phyloP scores from a whole-genome alignment of 2,329 filamentous ascomycete species.

The Verticillium nubilum region DNA sequence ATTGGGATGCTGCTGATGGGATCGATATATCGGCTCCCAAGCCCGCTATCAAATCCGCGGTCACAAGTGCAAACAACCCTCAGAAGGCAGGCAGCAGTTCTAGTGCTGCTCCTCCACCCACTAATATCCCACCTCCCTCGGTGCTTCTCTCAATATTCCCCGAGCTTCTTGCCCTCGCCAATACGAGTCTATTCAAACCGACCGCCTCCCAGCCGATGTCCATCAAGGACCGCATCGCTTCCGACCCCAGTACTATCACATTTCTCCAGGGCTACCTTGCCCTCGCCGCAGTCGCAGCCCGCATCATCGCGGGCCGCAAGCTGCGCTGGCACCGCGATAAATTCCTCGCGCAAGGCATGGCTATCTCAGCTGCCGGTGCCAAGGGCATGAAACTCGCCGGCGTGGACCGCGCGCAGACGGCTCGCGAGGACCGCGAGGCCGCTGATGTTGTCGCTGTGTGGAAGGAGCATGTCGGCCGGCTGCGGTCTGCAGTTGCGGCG shows the following conservation, averaged over 20 bases:
- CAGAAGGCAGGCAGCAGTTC: not conserved
- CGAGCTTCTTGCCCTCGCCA: conserved; percentile 60
- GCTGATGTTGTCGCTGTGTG: conserved; percentile 71
- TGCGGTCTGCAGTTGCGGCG: conserved; percentile 68
- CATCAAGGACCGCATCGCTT: conserved; percentile 57
- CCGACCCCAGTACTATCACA: conserved; percentile 53
- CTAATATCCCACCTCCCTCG: conserved; percentile 84
- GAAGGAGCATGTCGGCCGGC: conserved; percentile 68
- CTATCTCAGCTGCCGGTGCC: conserved; percentile 69
- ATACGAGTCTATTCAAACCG: conserved; percentile 59
- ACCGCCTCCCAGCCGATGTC: conserved; percentile 52
- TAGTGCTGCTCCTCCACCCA: conserved; percentile 55
- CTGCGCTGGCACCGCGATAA: conserved; percentile 87
- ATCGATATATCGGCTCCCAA: conserved; percentile 15
- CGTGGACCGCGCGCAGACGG: conserved; percentile 76
- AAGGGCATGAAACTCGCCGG: conserved; percentile 90
- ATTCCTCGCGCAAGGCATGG: conserved; percentile 80
- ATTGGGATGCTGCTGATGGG: conserved; percentile 40
- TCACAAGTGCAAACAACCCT: conserved; percentile 1
- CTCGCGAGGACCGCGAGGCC: conserved; percentile 79
- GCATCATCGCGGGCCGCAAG: conserved; percentile 78
- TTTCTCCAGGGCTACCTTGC: conserved; percentile 62
- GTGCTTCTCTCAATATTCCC: conserved; percentile 75
- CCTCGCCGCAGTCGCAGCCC: conserved; percentile 64
- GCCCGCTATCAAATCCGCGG: conserved; percentile 6